Percentiles rank a stretch among this genome's conserved stretches.
Evolutionary conservation across 2,329 filamentous ascomycete genomes (phyloP).

Genomic region (Parafenestella ontariensis): DNA sequence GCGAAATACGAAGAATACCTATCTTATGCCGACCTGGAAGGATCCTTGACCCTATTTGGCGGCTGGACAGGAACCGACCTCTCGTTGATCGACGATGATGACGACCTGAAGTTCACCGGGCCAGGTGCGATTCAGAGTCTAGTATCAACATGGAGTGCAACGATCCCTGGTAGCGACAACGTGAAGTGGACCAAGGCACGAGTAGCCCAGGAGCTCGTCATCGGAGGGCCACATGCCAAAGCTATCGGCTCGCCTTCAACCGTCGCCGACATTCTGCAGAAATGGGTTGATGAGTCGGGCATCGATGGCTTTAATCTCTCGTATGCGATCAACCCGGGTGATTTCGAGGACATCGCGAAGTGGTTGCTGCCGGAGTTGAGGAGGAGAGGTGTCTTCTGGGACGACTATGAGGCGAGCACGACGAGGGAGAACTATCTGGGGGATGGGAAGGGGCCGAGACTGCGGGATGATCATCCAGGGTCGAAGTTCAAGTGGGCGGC

Average conservation of each 20-base stretch:
- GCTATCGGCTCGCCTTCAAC: conserved; percentile 57
- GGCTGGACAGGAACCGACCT: conserved; percentile 74
- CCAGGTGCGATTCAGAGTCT: conserved; percentile 8
- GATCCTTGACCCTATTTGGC: conserved; percentile 71
- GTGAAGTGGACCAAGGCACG: conserved; percentile 73
- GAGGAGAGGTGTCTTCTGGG: conserved; percentile 33
- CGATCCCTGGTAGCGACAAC: conserved; percentile 40
- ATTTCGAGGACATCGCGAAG: conserved; percentile 29
- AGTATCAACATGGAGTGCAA: conserved; percentile 11
- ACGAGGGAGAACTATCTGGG: conserved; percentile 16
- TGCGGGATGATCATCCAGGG: conserved; percentile 18
- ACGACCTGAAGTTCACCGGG: neutral
- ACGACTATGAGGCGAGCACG: conserved; percentile 13
- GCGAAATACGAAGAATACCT: conserved; percentile 66
- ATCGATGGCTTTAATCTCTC: conserved; percentile 75
- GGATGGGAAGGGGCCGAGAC: neutral
- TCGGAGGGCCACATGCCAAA: conserved; percentile 69
- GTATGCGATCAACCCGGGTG: conserved; percentile 20
- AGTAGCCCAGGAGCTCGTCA: conserved; percentile 68
- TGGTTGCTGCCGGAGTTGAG: conserved; percentile 26
- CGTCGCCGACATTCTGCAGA: conserved; percentile 70
- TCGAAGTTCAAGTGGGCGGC: conserved; percentile 15
- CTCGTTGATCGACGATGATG: conserved; percentile 51
- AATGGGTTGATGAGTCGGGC: conserved; percentile 70
- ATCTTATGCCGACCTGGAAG: conserved; percentile 59